Base-by-base conservation (phyloP, 1,284 basidiomycete species). In the Coniophora puteana region DNA sequence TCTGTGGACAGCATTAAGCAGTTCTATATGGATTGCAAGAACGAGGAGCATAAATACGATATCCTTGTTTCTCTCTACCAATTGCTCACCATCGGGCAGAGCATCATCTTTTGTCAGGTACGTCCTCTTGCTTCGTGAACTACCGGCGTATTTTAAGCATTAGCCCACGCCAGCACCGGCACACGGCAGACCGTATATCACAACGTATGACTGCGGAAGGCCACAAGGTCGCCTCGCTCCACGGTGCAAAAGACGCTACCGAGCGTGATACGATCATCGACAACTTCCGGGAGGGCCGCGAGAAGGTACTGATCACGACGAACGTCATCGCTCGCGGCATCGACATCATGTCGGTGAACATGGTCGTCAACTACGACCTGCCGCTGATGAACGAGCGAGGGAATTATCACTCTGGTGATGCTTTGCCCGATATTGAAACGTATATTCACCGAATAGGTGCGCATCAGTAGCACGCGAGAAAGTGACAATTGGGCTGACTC, bases 281-380 rank as follows among this genome's bases (percentile, higher is more conserved):
- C 60, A 83, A 83, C 20, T 99, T 99, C 82, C 79, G 96, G 38
- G 87, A 96, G 54, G 96, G 96, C 45, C 87, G 86, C 60, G 92
- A 93, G 63, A 99, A 99, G 67, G 95, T 97, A 29, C 71, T 99
- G 50, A 99, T 99, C 62, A 97, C 96, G 40, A 99, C 96, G 40
- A 99, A 99, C 65, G 96, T 99, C 54, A 89, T 99, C 51, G 93
- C 96, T 8, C 84, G 96, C 26, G 96, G 96, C 34, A 99, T 99
- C 70, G 96, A 99, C 60, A 97, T 99, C 55, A 76, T 93, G 50
- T 95, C 98, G 71, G 96, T 99, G 51, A 99, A 98, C 71, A 93
- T 97, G 90, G 93, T 96, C 16, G 89, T 95, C 59, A 98, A 99
- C 70, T 99, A 99, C 62, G 96, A 99, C 63, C 78, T 99, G 38